These are phyloP conservation scores for Ceratobasidium sp. DNA, from an alignment of 1,284 basidiomycete species.

Conservation along the genomic window DNA sequence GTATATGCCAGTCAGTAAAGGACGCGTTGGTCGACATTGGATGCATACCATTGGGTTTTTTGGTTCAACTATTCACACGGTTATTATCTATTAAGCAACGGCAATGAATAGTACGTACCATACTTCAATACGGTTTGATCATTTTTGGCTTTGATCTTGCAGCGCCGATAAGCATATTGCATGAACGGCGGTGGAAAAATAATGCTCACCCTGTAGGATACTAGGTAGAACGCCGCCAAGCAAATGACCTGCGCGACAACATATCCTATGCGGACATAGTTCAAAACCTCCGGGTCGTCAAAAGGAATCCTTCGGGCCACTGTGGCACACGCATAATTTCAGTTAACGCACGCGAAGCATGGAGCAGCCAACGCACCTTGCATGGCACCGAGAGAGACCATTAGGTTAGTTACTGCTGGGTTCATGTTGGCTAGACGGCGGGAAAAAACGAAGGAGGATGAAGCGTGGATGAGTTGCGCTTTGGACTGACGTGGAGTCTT, in stretches of 20 bases:
- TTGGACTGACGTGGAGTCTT: constrained; percentile 30
- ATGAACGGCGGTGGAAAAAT: background rate
- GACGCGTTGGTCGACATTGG: background rate
- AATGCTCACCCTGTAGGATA: constrained; percentile 65
- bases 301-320: constrained; percentile 92
- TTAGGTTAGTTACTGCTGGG: constrained; percentile 66
- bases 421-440: constrained; percentile 47
- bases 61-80: constrained; percentile 59
- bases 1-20: constrained; percentile 22
- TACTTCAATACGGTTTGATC: constrained; percentile 96
- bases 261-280: constrained; percentile 86
- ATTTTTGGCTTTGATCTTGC: constrained; percentile 90
- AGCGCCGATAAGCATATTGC: constrained; percentile 47
- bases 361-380: constrained; percentile 63
- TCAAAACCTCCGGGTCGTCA: constrained; percentile 83
- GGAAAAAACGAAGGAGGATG: constrained; percentile 5
- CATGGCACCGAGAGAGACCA: constrained; percentile 90
- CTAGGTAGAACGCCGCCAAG: constrained; percentile 77
- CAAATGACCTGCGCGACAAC: constrained; percentile 74
- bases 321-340: constrained; percentile 48
- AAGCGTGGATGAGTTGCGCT: constrained; percentile 10
- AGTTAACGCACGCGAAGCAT: constrained; percentile 40
- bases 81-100: background rate
- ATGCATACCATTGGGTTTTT: constrained; percentile 63
- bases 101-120: constrained; percentile 55